These are phyloP conservation scores for Plasmopara muralis DNA, from an alignment of 352 stramenopile species.

Conservation along the genomic window DNA sequence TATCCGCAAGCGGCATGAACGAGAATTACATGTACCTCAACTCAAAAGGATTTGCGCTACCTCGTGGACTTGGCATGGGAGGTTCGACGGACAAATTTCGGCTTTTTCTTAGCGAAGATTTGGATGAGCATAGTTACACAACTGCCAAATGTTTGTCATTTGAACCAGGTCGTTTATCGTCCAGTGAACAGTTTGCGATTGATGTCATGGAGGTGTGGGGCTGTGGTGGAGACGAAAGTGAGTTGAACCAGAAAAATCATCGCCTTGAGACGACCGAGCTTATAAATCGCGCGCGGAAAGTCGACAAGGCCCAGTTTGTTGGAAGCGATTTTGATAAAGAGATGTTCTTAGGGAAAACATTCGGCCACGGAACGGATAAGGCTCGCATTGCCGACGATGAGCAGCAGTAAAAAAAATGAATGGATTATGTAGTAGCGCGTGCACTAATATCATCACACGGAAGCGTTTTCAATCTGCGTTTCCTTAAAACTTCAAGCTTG, in stretches of 20 bases:
- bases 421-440: conserved; percentile 2
- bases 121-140: conserved; percentile 80
- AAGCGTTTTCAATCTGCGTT: conserved; percentile 12
- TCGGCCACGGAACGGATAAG: conserved; percentile 60
- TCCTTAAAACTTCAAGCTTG: conserved; percentile 20
- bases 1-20: conserved; percentile 35
- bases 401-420: conserved; percentile 14
- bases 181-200: conserved; percentile 49
- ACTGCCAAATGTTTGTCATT: conserved; percentile 68
- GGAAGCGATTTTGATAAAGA: conserved; percentile 81
- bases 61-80: conserved; percentile 69
- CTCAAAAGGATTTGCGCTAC: conserved; percentile 72
- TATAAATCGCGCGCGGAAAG: conserved; percentile 76
- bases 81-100: conserved; percentile 69
- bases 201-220: conserved; percentile 76
- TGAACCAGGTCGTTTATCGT: conserved; percentile 55
- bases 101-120: conserved; percentile 77
- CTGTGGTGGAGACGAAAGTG: conserved; percentile 57
- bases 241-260: conserved; percentile 45
- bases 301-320: conserved; percentile 82
- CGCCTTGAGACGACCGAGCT: conserved; percentile 76
- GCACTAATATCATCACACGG: conserved; percentile 19
- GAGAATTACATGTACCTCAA: conserved; percentile 86
- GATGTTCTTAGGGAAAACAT: conserved; percentile 76
- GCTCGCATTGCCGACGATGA: conserved; percentile 66